phyloP scores from a whole-genome alignment of 2,329 filamentous ascomycete genomes.

The Alternaria brassicicola region DNA sequence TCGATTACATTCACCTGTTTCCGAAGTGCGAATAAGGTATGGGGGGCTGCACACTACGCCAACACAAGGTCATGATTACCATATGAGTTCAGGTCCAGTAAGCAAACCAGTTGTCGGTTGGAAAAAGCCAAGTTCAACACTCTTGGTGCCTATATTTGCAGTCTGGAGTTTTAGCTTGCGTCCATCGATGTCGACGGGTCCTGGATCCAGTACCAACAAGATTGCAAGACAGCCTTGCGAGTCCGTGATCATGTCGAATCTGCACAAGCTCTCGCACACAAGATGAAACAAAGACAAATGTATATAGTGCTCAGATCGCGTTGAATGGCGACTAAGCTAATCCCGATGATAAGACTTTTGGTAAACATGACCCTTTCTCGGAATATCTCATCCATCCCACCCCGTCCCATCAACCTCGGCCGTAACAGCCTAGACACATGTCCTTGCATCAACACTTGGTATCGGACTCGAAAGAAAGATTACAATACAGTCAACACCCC shows the following conservation, averaged over 20 bases:
- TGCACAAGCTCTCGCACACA: neutral
- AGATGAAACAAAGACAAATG: neutral
- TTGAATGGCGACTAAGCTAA: slow-evolving; percentile 2
- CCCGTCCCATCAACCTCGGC: neutral
- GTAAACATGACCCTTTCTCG: slow-evolving; percentile 13
- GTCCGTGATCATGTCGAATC: neutral
- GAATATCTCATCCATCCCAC: neutral
- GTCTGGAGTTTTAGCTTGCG: neutral
- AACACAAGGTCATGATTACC: neutral
- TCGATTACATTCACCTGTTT: no score
- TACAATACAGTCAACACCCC: slow-evolving; percentile 33
- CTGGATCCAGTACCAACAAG: neutral
- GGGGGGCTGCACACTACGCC: neutral
- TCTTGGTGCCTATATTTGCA: neutral
- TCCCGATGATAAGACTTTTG: slow-evolving; percentile 20
- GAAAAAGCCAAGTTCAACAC: neutral
- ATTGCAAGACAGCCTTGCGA: neutral
- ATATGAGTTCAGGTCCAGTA: neutral
- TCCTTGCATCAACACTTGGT: slow-evolving; percentile 25
- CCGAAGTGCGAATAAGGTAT: no score
- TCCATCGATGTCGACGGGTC: neutral
- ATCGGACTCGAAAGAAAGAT: slow-evolving; percentile 29
- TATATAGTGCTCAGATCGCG: slow-evolving; percentile 4
- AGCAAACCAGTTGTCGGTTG: neutral
- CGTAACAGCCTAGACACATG: slow-evolving; percentile 4